Evolutionary conservation across 495 filamentous ascomycete genomes (phyloP).

Genomic region (Penicillium salamii): DNA sequence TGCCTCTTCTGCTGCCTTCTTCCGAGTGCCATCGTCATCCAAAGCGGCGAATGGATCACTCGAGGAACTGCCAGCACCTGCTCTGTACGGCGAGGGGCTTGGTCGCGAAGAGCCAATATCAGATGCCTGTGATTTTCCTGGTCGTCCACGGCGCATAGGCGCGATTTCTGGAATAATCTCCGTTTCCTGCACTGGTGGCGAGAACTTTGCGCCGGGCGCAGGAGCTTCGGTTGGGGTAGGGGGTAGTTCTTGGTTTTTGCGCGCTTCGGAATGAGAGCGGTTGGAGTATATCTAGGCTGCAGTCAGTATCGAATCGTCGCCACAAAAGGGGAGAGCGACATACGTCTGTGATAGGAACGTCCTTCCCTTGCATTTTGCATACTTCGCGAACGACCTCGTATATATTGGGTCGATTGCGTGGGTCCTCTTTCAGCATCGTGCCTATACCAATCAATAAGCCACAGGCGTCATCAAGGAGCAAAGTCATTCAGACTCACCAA

Average conservation of each 20-base stretch:
- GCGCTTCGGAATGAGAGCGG: constrained; percentile 59
- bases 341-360: constrained; percentile 90
- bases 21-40: constrained; percentile 58
- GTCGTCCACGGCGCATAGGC: constrained; percentile 89
- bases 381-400: constrained; percentile 86
- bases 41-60: constrained; percentile 88
- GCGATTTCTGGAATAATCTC: constrained; percentile 83
- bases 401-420: constrained; percentile 81
- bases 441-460: constrained; percentile 47
- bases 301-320: constrained; percentile 12
- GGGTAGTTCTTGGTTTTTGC: constrained; percentile 61
- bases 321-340: constrained; percentile 25
- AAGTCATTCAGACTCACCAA: constrained; percentile 58
- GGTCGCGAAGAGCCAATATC: constrained; percentile 52
- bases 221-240: constrained; percentile 53
- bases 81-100: constrained; percentile 71
- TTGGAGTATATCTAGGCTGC: constrained; percentile 73
- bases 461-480: neutral
- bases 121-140: constrained; percentile 51
- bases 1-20: constrained; percentile 67
- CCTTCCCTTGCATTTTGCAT: constrained; percentile 83
- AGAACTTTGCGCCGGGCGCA: constrained; percentile 67
- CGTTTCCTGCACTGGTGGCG: constrained; percentile 61
- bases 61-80: constrained; percentile 40
- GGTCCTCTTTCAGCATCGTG: constrained; percentile 86